phyloP scores from a whole-genome alignment of 768 basidiomycete genomes.

The Tephrocybe rancida region DNA sequence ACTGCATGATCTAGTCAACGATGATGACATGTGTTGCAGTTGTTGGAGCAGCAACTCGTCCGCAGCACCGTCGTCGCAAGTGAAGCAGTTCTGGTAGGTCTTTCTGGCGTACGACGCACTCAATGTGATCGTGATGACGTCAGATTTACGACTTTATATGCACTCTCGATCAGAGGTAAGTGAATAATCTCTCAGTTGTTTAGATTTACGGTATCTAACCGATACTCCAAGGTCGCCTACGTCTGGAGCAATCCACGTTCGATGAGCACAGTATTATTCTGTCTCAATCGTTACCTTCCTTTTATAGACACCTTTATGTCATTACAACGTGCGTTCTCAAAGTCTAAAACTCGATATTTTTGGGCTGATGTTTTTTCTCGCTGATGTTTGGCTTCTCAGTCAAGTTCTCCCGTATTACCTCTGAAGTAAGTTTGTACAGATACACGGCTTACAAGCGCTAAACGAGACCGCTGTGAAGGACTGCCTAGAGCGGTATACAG shows the following conservation, averaged over 20 bases:
- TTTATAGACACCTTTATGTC: conserved; percentile 39
- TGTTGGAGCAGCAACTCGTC: conserved; percentile 25
- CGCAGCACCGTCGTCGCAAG: conserved; percentile 28
- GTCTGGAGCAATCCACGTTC: conserved; percentile 34
- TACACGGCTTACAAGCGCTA: background rate
- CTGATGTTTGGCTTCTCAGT: background rate
- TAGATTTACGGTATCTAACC: background rate
- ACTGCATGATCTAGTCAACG: background rate
- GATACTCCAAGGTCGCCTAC: conserved; percentile 27
- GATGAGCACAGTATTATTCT: conserved; percentile 33
- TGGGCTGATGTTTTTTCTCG: background rate
- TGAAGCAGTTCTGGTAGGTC: conserved; percentile 25
- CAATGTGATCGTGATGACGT: background rate
- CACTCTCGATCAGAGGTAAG: conserved; percentile 37
- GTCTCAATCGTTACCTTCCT: conserved; percentile 42
- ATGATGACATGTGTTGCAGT: conserved; percentile 7
- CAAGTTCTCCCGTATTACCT: conserved; percentile 8
- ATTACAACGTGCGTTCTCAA: conserved; percentile 28
- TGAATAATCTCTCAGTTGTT: background rate
- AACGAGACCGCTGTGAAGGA: conserved; percentile 12
- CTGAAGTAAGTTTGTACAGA: conserved; percentile 3
- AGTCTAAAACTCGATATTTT: background rate
- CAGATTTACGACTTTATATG: conserved; percentile 38
- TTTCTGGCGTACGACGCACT: background rate
- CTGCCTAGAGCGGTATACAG: conserved; percentile 27